phyloP scores from a whole-genome alignment of 2,329 filamentous ascomycete genomes.

The Fusarium succisae region DNA sequence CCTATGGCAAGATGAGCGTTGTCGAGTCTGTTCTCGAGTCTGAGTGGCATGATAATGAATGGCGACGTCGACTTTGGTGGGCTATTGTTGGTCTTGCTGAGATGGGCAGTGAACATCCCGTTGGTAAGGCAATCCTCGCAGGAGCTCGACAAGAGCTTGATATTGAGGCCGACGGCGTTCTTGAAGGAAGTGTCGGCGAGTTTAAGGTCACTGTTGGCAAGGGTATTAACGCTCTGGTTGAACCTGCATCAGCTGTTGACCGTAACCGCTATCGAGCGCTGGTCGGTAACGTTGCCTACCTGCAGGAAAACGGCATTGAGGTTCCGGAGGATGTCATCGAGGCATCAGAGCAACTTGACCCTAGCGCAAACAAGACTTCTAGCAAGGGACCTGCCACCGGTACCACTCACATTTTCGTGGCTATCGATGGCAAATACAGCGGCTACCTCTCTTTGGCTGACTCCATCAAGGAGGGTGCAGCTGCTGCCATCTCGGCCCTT shows the following conservation, averaged over 20 bases:
- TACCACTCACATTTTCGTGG: slow-evolving; percentile 90
- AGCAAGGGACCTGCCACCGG: slow-evolving; percentile 64
- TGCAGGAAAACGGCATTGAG: slow-evolving; percentile 74
- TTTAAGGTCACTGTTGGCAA: slow-evolving; percentile 86
- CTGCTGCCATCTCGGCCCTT: slow-evolving; percentile 82
- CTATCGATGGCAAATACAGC: slow-evolving; percentile 82
- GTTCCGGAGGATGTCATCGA: slow-evolving; percentile 72
- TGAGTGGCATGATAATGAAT: slow-evolving; percentile 74
- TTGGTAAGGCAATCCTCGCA: slow-evolving; percentile 85
- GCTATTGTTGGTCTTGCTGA: slow-evolving; percentile 94
- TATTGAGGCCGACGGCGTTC: slow-evolving; percentile 73
- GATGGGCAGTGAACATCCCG: slow-evolving; percentile 94
- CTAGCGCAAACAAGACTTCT: slow-evolving; percentile 49
- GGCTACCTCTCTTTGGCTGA: slow-evolving; percentile 88
- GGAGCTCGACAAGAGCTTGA: slow-evolving; percentile 81
- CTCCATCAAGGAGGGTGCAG: slow-evolving; percentile 88
- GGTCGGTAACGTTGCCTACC: slow-evolving; percentile 82
- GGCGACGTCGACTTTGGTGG: slow-evolving; percentile 87
- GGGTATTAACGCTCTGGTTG: slow-evolving; percentile 83
- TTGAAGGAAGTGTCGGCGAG: slow-evolving; percentile 86
- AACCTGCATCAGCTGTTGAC: slow-evolving; percentile 75
- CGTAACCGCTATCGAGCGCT: slow-evolving; percentile 80
- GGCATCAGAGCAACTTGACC: slow-evolving; percentile 68
- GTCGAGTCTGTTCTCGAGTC: slow-evolving; percentile 73
- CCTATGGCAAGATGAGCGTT: slow-evolving; percentile 94